Base-by-base conservation (phyloP, 495 filamentous ascomycete genomes). In the Antarctomyces pellizariae region DNA sequence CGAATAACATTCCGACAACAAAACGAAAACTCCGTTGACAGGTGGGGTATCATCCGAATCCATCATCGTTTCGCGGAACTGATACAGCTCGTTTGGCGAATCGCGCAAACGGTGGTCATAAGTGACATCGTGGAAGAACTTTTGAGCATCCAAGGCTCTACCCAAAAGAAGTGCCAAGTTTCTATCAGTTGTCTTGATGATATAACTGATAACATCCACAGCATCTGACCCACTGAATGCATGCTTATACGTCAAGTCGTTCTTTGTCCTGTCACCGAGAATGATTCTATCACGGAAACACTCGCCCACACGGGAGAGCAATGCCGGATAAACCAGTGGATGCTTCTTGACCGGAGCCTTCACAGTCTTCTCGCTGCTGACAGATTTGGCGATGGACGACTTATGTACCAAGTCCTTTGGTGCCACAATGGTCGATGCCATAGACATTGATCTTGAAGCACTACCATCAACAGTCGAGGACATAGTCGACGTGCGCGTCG, bases 51-150 rank as follows among this genome's bases (percentile, higher is more conserved):
- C 67, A 22, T 67, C 59, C 4, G 64, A 54, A 36, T 95, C 84
- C 44, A 78, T 67, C 41, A 93, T 58, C 6, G 76, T 89, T 47
- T 93, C 84, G 32, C 75, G 70, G 48, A 99, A 99, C 44, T 93
- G 83, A 48, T 93, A 99, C 36, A 99, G 72, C 45, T 99, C 89
- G 22, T 64, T 67, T 7, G 66, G 56, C 4, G 82, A 84, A 52
- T 99, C 89, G 39, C 89, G 71, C 30, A 99, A 54, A 25, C 89
- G 67, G 45, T 99, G 89, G 34, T 91, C 83, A 47, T 99, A 99
- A 3, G 83, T 92, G 21, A 95, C 89, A 63, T 99, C 89, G 47
- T 95, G 89, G 46, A 99, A 99, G 48, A 95, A 93, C 47, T 95
- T 99, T 49, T 99, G 89, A 22, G 89, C 89, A 53, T 99, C 89